Base-by-base conservation (phyloP, 192 early-diverging fungal genomes). In the Umbelopsis isabellina region DNA sequence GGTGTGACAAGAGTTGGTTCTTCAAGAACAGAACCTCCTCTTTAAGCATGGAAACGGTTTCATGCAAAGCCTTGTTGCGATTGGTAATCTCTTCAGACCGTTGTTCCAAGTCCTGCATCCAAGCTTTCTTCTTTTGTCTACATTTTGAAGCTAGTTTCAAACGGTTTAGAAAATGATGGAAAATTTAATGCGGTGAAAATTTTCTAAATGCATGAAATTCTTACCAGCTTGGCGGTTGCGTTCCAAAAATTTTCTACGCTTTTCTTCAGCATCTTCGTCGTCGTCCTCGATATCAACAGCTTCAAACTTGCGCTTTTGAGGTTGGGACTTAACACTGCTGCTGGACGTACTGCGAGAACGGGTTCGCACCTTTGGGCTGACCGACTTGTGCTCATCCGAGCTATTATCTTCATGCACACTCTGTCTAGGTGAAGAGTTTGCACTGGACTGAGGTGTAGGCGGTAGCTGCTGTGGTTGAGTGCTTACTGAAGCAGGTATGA, bases 91-190 rank as follows among this genome's bases (percentile, higher is more conserved):
- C 46, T 5, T 78, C 77, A 10, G 77, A 69, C 11, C 61, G 72
- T 22, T 69, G 47, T 21, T 78, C 77, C 46, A 78, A 65, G 18
- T 78, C 67, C 58, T 74, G 68, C 69, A 74, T 74, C 77, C 77
- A 78, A 3, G 49, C 72, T 65, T 78, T 78, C 50, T 78, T 78
- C 69, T 78, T 78, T 50, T 78, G 77, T 45, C 77, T 68, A 27
- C 77, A 78, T 30, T 78, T 78, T 30, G 65, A 78, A 46, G 77
- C 77, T 55, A 61, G 3, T 30, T 30, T 41, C 2, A 41, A 9
- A 41, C 37, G 37, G 0, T 41, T 41, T 41, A 41, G 37, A 4
- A 30, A 1, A 41, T 41, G 37, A 6, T 41, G 5, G 37, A 25
- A 53, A 12, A 23, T 10, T 25, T 23, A 2, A 53, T 53, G 11